Percentiles rank a stretch among this genome's conserved stretches.
Evolutionary conservation across 345 rosid species (phyloP).

Genomic region (Eucalyptus pauciflora): DNA sequence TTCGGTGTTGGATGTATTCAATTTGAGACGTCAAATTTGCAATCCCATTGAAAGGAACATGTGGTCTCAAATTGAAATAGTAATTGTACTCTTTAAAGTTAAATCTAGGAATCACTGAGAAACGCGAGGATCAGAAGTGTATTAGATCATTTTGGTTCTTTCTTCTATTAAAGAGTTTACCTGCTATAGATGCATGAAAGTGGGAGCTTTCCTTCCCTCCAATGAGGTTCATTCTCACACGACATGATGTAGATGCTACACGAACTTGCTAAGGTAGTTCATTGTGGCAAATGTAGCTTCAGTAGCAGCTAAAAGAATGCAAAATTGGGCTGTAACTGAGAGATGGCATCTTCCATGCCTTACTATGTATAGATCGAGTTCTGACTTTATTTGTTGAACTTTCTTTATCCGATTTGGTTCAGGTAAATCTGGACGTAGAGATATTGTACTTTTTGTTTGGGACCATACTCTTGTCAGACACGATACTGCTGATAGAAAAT

Average conservation of each 20-base stretch:
- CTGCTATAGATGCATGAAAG: background rate
- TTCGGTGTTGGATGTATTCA: background rate
- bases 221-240: fast-evolving
- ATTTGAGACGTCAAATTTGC: background rate
- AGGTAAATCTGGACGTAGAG: background rate
- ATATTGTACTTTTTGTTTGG: background rate
- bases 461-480: background rate
- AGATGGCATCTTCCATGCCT: background rate
- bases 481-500: background rate
- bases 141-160: background rate
- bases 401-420: background rate
- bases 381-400: background rate
- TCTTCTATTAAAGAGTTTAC: background rate
- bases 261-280: background rate
- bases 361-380: background rate
- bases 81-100: background rate
- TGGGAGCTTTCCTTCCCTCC: background rate
- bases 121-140: background rate
- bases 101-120: background rate
- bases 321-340: background rate
- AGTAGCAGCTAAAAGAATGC: background rate
- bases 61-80: background rate
- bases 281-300: background rate
- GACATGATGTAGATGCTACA: background rate
- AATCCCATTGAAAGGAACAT: background rate